A percentile compares a stretch with the other conserved stretches of the same genome.
Conservation (phyloP, 768 basidiomycete genomes). For the Macrolepiota albuminosa region DNA sequence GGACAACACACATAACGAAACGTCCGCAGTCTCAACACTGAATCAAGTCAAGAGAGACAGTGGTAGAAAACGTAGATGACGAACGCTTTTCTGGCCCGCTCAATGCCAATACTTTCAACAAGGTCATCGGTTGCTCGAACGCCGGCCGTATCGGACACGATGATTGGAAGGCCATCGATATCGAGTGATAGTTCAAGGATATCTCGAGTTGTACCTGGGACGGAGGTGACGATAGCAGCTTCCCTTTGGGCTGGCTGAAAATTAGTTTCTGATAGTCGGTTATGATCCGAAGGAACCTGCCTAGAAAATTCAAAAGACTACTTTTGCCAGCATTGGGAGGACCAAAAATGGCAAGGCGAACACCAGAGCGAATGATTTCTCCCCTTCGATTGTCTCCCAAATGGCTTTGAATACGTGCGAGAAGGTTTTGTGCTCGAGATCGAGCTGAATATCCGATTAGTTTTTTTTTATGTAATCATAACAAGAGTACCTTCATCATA, state of each 20-base stretch:
- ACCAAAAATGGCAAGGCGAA: conserved; percentile 84
- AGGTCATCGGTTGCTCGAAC: conserved; percentile 62
- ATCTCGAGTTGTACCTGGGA: conserved; percentile 89
- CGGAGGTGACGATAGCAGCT: conserved; percentile 83
- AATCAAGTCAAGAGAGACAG: neutral
- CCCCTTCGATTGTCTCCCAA: conserved; percentile 72
- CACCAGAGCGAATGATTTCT: conserved; percentile 78
- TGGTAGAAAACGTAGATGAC: neutral
- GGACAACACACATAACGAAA: conserved; percentile 79
- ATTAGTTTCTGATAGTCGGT: neutral
- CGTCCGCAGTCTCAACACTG: conserved; percentile 64
- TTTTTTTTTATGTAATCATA: neutral
- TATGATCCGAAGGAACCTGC: conserved; percentile 31
- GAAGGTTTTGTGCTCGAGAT: conserved; percentile 43
- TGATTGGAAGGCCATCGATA: conserved; percentile 80
- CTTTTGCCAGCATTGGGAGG: conserved; percentile 96
- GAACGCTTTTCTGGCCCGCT: conserved; percentile 65
- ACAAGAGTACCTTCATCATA: conserved; percentile 56
- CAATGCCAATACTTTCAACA: conserved; percentile 79
- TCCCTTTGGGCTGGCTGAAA: conserved; percentile 64
- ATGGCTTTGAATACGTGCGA: conserved; percentile 46
- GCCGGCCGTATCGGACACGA: conserved; percentile 85
- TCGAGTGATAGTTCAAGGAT: conserved; percentile 82
- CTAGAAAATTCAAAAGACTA: conserved; percentile 79
- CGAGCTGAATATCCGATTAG: conserved; percentile 38